Evolutionary conservation across 805 yeast genomes (phyloP), one percentile per base, ranked within the genome.

Genomic region (Nakazawaea molendinolei): DNA sequence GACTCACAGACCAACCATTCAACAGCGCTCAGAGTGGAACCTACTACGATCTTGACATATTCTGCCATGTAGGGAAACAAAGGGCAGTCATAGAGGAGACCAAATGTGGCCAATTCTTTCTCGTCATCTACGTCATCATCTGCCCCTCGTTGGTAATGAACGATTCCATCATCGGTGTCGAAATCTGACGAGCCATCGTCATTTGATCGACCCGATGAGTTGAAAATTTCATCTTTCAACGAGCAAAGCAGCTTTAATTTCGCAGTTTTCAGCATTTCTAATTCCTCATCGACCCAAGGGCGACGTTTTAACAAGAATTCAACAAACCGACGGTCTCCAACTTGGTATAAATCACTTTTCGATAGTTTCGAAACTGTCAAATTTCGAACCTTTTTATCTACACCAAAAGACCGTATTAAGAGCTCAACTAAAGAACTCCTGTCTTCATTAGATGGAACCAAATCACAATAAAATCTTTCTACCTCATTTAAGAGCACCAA

Each of bases 1-100:
- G 20, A 18, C 14, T 19, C 15, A 8, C 23, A 18, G 3, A 50
- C 34, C 3, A 69, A 44, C 46, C 58, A 61, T 5, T 56, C 52
- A 0, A 74, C 74, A 8, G 78, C 61, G 8, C 67, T 50, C 8
- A 81, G 43, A 2, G 84, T 73, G 0, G 86, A 71, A 0, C 85
- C 84, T 0, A 81, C 75, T 0, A 67, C 54, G 0, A 60, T 52
- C 15, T 49, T 51, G 5, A 74, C 67, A 46, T 82, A 80, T 41
- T 65, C 61, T 8, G 58, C 56, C 49, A 82, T 51, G 7, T 55
- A 59, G 0, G 79, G 74, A 47, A 82, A 82, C 1, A 70, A 45
- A 1, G 80, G 80, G 50, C 89, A 82, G 50, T 82, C 92, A 41
- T 71, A 71, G 12, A 53, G 52, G 5, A 82, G 53, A 0, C 85